Percentiles rank a stretch among this genome's conserved stretches.
These are phyloP conservation scores for Avicennia marina DNA, from an alignment of 257 asterid species.

Conservation along the genomic window DNA sequence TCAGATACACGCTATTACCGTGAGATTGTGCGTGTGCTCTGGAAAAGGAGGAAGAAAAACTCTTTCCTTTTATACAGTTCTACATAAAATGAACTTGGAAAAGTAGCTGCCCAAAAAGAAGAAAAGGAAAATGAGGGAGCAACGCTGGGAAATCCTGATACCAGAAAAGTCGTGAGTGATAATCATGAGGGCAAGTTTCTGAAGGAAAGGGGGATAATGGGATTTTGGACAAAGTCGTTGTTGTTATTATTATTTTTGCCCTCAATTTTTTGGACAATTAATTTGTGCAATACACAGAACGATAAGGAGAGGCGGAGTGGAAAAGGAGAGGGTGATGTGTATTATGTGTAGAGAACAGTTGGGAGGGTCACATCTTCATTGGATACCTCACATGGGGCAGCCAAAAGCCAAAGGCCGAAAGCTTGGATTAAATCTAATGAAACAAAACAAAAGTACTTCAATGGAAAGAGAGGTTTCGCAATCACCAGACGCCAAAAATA, in stretches of 20 bases:
- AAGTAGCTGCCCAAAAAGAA: slow-evolving; percentile 14
- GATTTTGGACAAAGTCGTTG: too few species aligned
- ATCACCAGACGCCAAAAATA: too few species aligned
- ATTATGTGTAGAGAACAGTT: slow-evolving; percentile 22
- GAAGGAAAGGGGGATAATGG: too few species aligned
- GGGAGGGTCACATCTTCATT: slow-evolving; percentile 35
- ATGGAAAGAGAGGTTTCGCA: neutral
- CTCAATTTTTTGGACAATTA: too few species aligned
- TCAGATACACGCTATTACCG: slow-evolving; percentile 33
- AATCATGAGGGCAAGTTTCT: too few species aligned
- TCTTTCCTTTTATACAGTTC: slow-evolving; percentile 5
- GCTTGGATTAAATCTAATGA: slow-evolving; percentile 17
- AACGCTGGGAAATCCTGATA: slow-evolving; percentile 1
- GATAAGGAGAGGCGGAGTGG: slow-evolving; percentile 21
- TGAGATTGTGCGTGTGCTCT: slow-evolving; percentile 12
- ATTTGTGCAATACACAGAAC: too few species aligned
- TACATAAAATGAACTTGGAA: neutral
- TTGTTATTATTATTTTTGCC: too few species aligned
- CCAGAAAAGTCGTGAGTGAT: too few species aligned
- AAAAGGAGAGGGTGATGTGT: slow-evolving; percentile 20
- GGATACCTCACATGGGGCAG: slow-evolving; percentile 55
- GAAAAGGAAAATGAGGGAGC: neutral
- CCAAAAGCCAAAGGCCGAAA: slow-evolving; percentile 11
- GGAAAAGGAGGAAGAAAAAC: slow-evolving; percentile 12
- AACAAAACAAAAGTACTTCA: neutral